These are phyloP conservation scores for Mortierella polycephala DNA, from an alignment of 371 early-diverging fungal genomes.

Conservation along the genomic window DNA sequence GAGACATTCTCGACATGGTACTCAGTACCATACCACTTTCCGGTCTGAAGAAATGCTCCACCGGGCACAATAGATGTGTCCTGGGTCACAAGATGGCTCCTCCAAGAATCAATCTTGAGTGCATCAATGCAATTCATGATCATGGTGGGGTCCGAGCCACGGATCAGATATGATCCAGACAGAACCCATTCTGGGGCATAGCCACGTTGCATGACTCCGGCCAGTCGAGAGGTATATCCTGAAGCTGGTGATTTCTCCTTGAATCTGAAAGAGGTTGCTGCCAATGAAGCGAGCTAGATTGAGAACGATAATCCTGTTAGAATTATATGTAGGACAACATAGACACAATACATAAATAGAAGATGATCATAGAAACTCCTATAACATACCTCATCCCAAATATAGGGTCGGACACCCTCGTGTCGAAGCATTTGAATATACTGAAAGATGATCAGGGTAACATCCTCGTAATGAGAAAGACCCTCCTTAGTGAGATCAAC, in stretches of 20 bases:
- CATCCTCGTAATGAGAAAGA: constrained; percentile 74
- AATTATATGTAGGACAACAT: neutral
- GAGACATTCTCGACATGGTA: constrained; percentile 79
- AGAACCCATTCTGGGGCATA: constrained; percentile 77
- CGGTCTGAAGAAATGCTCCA: constrained; percentile 63
- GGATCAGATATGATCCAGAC: constrained; percentile 75
- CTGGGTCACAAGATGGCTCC: constrained; percentile 43
- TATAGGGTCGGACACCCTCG: constrained; percentile 78
- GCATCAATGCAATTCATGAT: constrained; percentile 67
- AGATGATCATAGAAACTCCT: too few relatives aligned
- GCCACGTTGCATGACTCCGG: constrained; percentile 72
- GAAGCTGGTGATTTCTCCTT: constrained; percentile 81
- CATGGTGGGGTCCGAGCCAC: constrained; percentile 69
- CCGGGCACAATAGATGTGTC: constrained; percentile 57
- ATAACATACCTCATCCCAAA: constrained; percentile 73
- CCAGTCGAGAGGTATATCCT: constrained; percentile 68
- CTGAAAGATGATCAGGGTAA: constrained; percentile 84
- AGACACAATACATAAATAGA: neutral
- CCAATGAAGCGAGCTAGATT: constrained; percentile 64
- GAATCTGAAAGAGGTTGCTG: constrained; percentile 82
- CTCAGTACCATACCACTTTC: constrained; percentile 87
- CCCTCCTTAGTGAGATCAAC: constrained; percentile 90
- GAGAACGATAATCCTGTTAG: neutral
- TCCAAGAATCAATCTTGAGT: constrained; percentile 77
- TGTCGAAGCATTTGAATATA: constrained; percentile 84